These are phyloP conservation scores for Fusarium siculi DNA, from an alignment of 2,329 filamentous ascomycete species.

Conservation along the genomic window DNA sequence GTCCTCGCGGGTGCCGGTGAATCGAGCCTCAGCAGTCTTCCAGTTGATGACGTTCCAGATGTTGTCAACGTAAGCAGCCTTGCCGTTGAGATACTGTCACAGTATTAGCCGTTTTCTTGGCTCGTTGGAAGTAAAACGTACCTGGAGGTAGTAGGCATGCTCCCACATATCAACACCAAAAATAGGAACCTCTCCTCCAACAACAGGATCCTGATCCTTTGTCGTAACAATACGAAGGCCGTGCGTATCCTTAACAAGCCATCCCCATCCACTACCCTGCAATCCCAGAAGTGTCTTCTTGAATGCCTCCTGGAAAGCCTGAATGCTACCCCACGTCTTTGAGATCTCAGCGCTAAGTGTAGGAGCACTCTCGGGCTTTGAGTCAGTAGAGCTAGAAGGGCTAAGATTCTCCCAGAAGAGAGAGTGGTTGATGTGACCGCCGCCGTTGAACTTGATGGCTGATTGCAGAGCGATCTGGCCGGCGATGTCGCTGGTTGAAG, in stretches of 20 bases:
- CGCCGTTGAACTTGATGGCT: slow-evolving; percentile 87
- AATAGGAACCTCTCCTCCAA: slow-evolving; percentile 72
- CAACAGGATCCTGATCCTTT: slow-evolving; percentile 86
- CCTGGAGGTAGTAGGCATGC: slow-evolving; percentile 89
- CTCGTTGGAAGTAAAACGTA: slow-evolving; percentile 45
- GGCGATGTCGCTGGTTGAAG: slow-evolving; percentile 67
- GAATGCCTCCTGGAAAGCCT: slow-evolving; percentile 74
- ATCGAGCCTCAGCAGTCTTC: slow-evolving; percentile 75
- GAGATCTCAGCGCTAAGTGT: slow-evolving; percentile 70
- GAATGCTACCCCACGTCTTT: slow-evolving; percentile 74
- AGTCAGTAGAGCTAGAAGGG: slow-evolving; percentile 67
- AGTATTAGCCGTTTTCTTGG: neutral
- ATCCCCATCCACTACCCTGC: slow-evolving; percentile 89
- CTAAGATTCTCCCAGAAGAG: slow-evolving; percentile 91
- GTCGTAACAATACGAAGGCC: slow-evolving; percentile 78
- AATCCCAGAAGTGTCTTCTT: slow-evolving; percentile 73
- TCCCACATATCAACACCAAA: slow-evolving; percentile 93
- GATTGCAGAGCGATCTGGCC: slow-evolving; percentile 74
- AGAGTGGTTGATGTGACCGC: slow-evolving; percentile 92
- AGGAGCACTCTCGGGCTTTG: slow-evolving; percentile 66
- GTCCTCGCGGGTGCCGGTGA: slow-evolving; percentile 59
- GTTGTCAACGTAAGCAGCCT: slow-evolving; percentile 78
- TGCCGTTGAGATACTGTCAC: slow-evolving; percentile 77
- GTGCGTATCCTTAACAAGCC: slow-evolving; percentile 75
- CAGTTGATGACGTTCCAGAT: slow-evolving; percentile 85